Evolutionary conservation across 2,329 filamentous ascomycete species (phyloP), one percentile per base, ranked within the genome.

Genomic region (Sphaerulina musiva): DNA sequence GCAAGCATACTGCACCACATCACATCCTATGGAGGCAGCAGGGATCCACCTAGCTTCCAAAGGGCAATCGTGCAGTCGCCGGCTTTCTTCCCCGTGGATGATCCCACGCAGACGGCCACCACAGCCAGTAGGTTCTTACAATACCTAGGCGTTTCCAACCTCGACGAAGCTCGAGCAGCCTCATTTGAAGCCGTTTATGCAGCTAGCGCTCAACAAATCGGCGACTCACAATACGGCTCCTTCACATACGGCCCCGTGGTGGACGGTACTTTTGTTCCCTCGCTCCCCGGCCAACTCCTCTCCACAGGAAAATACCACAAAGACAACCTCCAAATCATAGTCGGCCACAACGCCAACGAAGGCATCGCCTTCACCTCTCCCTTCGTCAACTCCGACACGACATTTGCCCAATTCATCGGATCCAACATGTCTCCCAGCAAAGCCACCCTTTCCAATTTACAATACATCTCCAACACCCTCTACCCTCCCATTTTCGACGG

Each of bases 1-100:
- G 78, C 77, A 0, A 77, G 74, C 2, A 74, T 82, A 53, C 72
- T 80, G 67, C 78, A 81, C 59, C 78, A 82, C 52, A 75, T 81
- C 56, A 81, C 78, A 11, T 69, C 67, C 8, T 65, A 62, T 41
- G 78, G 77, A 34, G 77, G 76, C 8, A 60, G 64, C 11, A 29
- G 70, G 8, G 77, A 76, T 1, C 46, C 61, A 3, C 64, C 63
- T 7, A 75, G 75, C 1, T 79, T 78, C 62, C 56, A 69, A 45
- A 70, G 72, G 56, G 76, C 75, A 8, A 71, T 78, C 6, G 48
- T 71, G 1, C 76, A 78, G 56, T 76, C 73, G 40, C 74, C 75
- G 3, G 76, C 73, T 9, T 77, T 71, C 66, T 47, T 63, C 6
- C 74, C 73, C 0, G 52, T 68, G 2, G 58, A 68, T 4, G 67